Base-by-base conservation (phyloP, 768 basidiomycete genomes). In the Naganishia friedmannii region DNA sequence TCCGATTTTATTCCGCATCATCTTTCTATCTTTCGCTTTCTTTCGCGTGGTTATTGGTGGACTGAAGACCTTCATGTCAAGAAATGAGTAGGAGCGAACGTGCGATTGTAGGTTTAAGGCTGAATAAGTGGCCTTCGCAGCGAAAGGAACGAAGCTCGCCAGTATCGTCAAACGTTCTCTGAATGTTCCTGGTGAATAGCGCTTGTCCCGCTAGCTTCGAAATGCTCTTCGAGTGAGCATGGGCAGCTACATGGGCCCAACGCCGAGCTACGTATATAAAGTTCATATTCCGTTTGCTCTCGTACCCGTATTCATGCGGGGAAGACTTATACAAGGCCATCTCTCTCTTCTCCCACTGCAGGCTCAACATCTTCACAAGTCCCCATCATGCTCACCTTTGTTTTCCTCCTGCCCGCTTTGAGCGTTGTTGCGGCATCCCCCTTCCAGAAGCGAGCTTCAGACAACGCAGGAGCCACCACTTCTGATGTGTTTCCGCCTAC, bases 401-500 rank as follows among this genome's bases (percentile, higher is more conserved):
- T 21, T n/a, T 23, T 51, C n/a, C 48, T 26, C 29, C 56, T 57
- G n/a, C n/a, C 29, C 7, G 56, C 28, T 31, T 39, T 57, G 31
- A 57, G 13, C 28, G 29, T 57, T 17, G 56, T 57, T 4, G 26
- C 56, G 1, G 56, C 56, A 8, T 32, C 56, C 31, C 56, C 56
- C 56, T 57, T 57, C 29, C 4, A 57, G 19, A 57, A 31, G 56
- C 26, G 56, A 19, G 29, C 56, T 6, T 42, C 31, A 45, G 28
- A 73, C 10, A 39, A 73, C 48, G 77, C 68, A 28, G 77, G 77
- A 28, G 63, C 73, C 1, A 76, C 76, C 67, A 75, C 70, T 34
- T 34, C 72, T 23, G 74, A 78, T 65, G 56, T 77, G 29, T 78
- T 67, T 65, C 77, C 77, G 65, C 76, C 77, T 26, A 69, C 75